Conservation (phyloP, 108 stramenopile genomes). For the Cyclotella choctawhatcheeana region DNA sequence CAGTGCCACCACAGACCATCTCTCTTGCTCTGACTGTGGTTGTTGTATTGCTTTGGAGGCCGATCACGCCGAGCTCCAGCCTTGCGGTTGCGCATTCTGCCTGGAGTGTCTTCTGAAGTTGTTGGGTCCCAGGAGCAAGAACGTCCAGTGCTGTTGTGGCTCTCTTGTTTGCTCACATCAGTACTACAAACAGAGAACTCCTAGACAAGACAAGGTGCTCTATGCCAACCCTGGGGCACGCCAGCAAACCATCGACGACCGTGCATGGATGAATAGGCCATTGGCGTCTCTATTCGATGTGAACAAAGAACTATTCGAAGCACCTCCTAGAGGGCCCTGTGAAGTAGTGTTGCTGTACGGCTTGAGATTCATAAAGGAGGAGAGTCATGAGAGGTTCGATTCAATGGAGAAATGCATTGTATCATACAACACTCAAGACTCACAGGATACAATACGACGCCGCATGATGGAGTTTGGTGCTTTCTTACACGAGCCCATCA, state of each 20-base stretch:
- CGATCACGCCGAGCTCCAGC: neutral
- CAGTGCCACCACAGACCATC: neutral
- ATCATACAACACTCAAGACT: neutral
- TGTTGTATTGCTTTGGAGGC: neutral
- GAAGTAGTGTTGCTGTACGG: neutral
- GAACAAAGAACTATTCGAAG: neutral
- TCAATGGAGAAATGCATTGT: neutral
- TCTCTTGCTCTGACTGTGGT: neutral
- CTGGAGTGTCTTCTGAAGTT: neutral
- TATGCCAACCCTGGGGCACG: neutral
- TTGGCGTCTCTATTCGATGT: neutral
- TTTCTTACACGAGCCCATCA: neutral
- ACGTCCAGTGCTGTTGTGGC: neutral
- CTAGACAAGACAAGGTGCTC: neutral
- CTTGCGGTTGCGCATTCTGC: neutral
- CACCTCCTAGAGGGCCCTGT: neutral
- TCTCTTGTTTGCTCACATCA: conserved; percentile 1
- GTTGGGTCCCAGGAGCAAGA: neutral
- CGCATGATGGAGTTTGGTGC: neutral
- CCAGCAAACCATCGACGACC: neutral
- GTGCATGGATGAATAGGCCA: neutral
- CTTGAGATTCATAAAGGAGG: neutral
- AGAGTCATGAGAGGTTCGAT: neutral
- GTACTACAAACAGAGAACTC: neutral
- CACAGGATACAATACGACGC: too few relatives aligned